These are phyloP conservation scores for Salvia sclarea DNA, from an alignment of 305 asterid genomes.

Conservation along the genomic window DNA sequence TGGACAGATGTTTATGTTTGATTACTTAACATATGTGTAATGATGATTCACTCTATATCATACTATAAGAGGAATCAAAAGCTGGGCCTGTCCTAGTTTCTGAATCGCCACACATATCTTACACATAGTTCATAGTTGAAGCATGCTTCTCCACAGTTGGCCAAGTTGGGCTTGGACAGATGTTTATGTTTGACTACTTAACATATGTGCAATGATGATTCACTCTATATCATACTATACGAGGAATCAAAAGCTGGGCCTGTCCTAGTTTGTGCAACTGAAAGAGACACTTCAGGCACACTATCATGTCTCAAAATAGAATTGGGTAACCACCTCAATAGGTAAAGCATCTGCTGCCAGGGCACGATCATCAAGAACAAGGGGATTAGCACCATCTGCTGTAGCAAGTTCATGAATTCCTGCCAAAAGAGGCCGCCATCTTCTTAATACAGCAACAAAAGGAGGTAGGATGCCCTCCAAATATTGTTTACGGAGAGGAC, in stretches of 20 bases:
- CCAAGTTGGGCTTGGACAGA: conserved; percentile 1
- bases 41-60: conserved; percentile 26
- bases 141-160: background rate
- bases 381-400: conserved; percentile 95
- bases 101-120: too few species aligned
- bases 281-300: conserved; percentile 30
- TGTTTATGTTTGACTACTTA: conserved; percentile 19
- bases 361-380: conserved; percentile 91
- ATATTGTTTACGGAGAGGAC: conserved; percentile 88
- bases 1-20: conserved; percentile 3
- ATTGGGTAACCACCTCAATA: conserved; percentile 63
- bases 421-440: conserved; percentile 99
- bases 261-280: conserved; percentile 11
- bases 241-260: background rate
- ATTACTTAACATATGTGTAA: conserved; percentile 18
- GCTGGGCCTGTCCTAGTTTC: conserved; percentile 5
- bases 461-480: conserved; percentile 95
- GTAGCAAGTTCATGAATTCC: conserved; percentile 96
- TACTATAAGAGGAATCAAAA: background rate
- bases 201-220: conserved; percentile 23
- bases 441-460: conserved; percentile 90
- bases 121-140: too few species aligned
- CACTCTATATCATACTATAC: conserved; percentile 15
- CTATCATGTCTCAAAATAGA: conserved; percentile 27
- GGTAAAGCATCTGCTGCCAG: conserved; percentile 98